Conservation (phyloP, 1,284 basidiomycete genomes). For the Leucoagaricus sp. region DNA sequence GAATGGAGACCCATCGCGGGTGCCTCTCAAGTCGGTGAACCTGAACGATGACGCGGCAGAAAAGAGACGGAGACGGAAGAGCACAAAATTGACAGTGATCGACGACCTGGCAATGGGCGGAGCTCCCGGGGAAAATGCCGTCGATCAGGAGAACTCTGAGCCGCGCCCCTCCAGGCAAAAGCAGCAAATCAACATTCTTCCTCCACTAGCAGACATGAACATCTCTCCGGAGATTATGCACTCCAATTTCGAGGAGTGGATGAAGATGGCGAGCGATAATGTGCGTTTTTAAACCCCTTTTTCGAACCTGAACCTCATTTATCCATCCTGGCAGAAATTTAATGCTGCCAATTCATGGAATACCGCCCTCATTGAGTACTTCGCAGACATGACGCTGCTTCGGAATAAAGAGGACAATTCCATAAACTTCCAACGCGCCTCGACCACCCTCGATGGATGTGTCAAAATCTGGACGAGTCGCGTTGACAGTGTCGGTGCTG, state of each 20-base stretch:
- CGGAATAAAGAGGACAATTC: conserved; percentile 89
- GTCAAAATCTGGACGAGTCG: conserved; percentile 99
- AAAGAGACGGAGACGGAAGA: conserved; percentile 75
- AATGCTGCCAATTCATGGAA: conserved; percentile 98
- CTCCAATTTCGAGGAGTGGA: conserved; percentile 97
- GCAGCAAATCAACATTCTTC: conserved; percentile 61
- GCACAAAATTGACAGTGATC: conserved; percentile 55
- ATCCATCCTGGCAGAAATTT: conserved; percentile 79
- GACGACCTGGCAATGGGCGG: conserved; percentile 53
- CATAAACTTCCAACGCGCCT: conserved; percentile 99
- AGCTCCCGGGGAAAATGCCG: conserved; percentile 35
- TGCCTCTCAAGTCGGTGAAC: conserved; percentile 58
- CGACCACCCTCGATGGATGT: conserved; percentile 96
- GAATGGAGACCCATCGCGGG: conserved; percentile 44
- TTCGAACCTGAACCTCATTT: conserved; percentile 16
- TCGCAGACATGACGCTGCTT: conserved; percentile 97
- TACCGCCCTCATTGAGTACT: conserved; percentile 98
- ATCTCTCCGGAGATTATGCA: conserved; percentile 80
- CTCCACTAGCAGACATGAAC: conserved; percentile 60
- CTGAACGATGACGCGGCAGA: conserved; percentile 82
- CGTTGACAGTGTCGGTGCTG: conserved; percentile 95
- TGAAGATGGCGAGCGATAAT: conserved; percentile 99
- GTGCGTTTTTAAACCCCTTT: conserved; percentile 62
- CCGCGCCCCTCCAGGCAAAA: conserved; percentile 46
- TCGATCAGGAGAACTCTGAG: conserved; percentile 20